Evolutionary conservation across 331 rosid species (phyloP).

Genomic region (Acacia pycnantha): DNA sequence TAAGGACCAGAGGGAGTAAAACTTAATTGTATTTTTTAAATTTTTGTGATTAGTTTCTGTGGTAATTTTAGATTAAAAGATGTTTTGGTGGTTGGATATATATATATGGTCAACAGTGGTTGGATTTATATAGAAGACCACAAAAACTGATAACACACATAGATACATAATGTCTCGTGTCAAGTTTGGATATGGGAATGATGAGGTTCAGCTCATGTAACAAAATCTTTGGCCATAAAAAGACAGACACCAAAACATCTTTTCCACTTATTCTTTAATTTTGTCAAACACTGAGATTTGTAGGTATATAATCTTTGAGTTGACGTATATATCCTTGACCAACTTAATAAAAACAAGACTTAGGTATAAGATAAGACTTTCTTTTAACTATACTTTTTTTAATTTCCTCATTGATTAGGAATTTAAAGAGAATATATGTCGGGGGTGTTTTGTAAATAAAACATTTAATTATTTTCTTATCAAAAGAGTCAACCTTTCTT

Average conservation of each 20-base stretch:
- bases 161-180: neutral
- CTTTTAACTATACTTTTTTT: neutral
- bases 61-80: too few species aligned
- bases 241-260: conserved; percentile 33
- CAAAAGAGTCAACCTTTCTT: too few species aligned
- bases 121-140: neutral
- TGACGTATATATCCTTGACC: neutral
- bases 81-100: neutral
- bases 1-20: too few species aligned
- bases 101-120: too few species aligned
- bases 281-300: neutral
- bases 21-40: too few species aligned
- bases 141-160: neutral
- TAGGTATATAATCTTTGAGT: neutral
- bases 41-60: too few species aligned
- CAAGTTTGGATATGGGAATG: conserved; percentile 15
- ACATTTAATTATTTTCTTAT: neutral
- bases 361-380: neutral
- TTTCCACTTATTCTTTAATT: neutral
- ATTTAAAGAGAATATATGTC: neutral
- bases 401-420: neutral
- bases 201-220: conserved; percentile 8
- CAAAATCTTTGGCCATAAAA: conserved; percentile 12
- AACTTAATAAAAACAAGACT: neutral
- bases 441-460: too few species aligned